phyloP scores from a whole-genome alignment of 345 rosid species.

The Salix arbutifolia region DNA sequence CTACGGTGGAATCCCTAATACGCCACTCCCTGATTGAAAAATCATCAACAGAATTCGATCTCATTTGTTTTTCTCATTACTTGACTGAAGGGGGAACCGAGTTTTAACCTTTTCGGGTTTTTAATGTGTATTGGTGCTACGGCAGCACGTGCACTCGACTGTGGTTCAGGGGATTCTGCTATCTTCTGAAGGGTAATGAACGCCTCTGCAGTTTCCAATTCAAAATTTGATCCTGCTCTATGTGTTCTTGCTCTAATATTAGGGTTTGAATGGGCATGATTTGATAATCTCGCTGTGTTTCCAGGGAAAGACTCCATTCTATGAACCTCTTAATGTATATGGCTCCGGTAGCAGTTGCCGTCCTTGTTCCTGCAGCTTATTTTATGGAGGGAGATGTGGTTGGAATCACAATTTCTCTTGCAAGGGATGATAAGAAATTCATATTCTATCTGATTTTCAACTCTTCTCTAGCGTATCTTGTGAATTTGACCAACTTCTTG shows the following conservation, averaged over 20 bases:
- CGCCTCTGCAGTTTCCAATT: neutral
- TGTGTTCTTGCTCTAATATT: neutral
- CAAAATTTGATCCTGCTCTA: neutral
- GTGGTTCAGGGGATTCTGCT: constrained; percentile 50
- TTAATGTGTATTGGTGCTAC: constrained; percentile 42
- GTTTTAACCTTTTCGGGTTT: constrained; percentile 48
- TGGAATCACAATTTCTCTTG: constrained; percentile 41
- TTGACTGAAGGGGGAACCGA: constrained; percentile 44
- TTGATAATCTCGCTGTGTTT: neutral
- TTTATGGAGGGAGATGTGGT: constrained; percentile 35
- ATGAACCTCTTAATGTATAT: constrained; percentile 54
- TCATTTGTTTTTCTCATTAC: constrained; percentile 9
- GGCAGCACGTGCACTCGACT: constrained; percentile 45
- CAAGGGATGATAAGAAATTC: constrained; percentile 36
- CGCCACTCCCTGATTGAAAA: no score
- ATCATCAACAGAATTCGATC: neutral
- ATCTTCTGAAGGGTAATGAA: constrained; percentile 41
- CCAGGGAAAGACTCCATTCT: constrained; percentile 47
- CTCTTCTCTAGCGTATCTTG: constrained; percentile 41
- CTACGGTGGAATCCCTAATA: no score
- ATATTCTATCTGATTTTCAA: constrained; percentile 37
- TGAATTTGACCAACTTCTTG: constrained; percentile 42
- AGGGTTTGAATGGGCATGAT: neutral
- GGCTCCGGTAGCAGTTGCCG: constrained; percentile 44
- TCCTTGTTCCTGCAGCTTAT: constrained; percentile 34